Conservation (phyloP, 1,139 yeast genomes). For the Pichia terricola region DNA sequence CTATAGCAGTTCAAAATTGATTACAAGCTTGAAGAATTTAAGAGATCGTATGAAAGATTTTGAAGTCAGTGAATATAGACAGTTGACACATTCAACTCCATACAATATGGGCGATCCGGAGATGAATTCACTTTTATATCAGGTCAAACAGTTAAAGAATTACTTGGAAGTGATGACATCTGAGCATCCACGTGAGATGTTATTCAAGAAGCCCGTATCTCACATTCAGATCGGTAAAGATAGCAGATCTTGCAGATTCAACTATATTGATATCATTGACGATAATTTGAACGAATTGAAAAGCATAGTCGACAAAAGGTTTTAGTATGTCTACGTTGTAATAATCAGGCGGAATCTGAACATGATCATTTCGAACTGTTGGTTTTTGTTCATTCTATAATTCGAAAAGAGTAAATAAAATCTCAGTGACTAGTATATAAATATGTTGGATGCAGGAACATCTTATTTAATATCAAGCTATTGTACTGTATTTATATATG, state of each 20-base stretch:
- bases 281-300: conserved; percentile 17
- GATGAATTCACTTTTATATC: conserved; percentile 28
- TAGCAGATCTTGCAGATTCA: conserved; percentile 9
- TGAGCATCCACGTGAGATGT: conserved; percentile 24
- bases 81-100: conserved; percentile 11
- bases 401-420: too few species aligned
- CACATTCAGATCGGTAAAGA: conserved; percentile 7
- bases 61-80: conserved; percentile 18
- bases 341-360: not conserved
- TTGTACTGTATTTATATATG: too few species aligned
- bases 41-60: conserved; percentile 16
- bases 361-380: too few species aligned
- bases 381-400: too few species aligned
- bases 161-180: conserved; percentile 31
- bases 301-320: not conserved
- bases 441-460: too few species aligned
- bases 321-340: not conserved
- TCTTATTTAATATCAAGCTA: too few species aligned
- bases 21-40: conserved; percentile 11
- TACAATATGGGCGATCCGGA: conserved; percentile 22
- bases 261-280: conserved; percentile 27
- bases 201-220: conserved; percentile 21
- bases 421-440: too few species aligned
- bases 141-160: conserved; percentile 33
- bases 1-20: conserved; percentile 9